A percentile compares a stretch with the other conserved stretches of the same genome.
These are phyloP conservation scores for Podosphaera fusca DNA, from an alignment of 2,329 filamentous ascomycete species.

Conservation along the genomic window DNA sequence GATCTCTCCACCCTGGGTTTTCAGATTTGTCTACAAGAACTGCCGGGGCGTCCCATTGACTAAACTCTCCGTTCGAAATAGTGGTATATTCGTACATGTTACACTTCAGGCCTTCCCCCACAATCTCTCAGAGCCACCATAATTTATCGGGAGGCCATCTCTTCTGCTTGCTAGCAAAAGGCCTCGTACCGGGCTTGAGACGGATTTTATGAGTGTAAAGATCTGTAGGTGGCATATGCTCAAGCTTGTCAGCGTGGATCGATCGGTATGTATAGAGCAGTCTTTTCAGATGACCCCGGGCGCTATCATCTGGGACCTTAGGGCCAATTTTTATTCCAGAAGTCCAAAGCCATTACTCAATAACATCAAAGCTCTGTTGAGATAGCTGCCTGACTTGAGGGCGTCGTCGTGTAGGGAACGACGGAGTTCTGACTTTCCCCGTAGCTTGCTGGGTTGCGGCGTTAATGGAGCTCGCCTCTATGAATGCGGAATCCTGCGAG, in stretches of 20 bases:
- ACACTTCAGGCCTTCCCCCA: no score
- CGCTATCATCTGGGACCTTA: not conserved
- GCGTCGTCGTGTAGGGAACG: not conserved
- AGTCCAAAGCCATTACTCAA: not conserved
- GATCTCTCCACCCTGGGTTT: no score
- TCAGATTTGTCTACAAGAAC: no score
- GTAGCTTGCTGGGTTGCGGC: no score
- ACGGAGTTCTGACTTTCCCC: no score
- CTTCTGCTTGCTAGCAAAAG: not conserved
- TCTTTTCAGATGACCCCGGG: not conserved
- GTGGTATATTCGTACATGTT: no score
- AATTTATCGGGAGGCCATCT: no score
- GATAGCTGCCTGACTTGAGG: not conserved
- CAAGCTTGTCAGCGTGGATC: not conserved
- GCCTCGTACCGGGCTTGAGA: not conserved
- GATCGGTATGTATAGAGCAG: not conserved
- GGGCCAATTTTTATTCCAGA: not conserved
- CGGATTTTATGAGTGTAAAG: not conserved
- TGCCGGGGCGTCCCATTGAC: no score
- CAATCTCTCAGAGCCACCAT: no score
- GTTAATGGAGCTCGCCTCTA: no score
- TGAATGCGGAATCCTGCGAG: no score
- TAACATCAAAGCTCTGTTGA: not conserved
- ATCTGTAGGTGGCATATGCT: not conserved
- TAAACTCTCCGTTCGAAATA: no score